phyloP scores from a whole-genome alignment of 78 protist genomes.

The Speleostelium caveatum region DNA sequence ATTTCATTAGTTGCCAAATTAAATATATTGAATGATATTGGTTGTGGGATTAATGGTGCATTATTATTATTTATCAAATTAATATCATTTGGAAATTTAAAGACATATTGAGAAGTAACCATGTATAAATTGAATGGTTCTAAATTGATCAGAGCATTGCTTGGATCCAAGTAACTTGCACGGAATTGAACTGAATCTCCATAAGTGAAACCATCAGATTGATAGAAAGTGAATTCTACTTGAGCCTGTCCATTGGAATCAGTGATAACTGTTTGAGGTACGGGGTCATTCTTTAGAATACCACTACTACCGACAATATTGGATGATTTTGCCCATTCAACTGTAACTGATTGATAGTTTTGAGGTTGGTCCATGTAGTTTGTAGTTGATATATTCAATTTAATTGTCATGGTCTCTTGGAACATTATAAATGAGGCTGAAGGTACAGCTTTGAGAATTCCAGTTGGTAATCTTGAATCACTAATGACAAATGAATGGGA shows the following conservation, averaged over 20 bases:
- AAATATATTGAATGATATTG: neutral
- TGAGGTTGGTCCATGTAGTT: constrained; percentile 26
- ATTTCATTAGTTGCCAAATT: neutral
- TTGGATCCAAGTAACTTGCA: constrained; percentile 36
- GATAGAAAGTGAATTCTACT: neutral
- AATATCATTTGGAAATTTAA: too few relatives aligned
- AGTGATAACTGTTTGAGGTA: constrained; percentile 3
- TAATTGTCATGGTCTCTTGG: neutral
- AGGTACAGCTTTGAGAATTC: neutral
- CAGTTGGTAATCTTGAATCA: constrained; percentile 69
- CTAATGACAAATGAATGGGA: neutral
- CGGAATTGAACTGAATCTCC: constrained; percentile 3
- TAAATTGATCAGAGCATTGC: neutral
- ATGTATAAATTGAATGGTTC: neutral
- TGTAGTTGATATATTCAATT: constrained; percentile 11
- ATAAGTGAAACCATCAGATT: neutral
- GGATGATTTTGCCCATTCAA: neutral
- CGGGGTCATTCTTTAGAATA: neutral
- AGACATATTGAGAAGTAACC: neutral
- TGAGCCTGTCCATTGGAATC: neutral
- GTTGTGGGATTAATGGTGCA: constrained; percentile 31
- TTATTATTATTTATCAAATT: too few relatives aligned
- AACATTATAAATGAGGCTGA: constrained; percentile 1
- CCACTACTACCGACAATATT: neutral
- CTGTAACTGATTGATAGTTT: constrained; percentile 14